Percentiles rank a stretch among this genome's conserved stretches.
Conservation (phyloP, 2,329 filamentous ascomycete genomes). For the Lasiodiplodia hormozganensis region DNA sequence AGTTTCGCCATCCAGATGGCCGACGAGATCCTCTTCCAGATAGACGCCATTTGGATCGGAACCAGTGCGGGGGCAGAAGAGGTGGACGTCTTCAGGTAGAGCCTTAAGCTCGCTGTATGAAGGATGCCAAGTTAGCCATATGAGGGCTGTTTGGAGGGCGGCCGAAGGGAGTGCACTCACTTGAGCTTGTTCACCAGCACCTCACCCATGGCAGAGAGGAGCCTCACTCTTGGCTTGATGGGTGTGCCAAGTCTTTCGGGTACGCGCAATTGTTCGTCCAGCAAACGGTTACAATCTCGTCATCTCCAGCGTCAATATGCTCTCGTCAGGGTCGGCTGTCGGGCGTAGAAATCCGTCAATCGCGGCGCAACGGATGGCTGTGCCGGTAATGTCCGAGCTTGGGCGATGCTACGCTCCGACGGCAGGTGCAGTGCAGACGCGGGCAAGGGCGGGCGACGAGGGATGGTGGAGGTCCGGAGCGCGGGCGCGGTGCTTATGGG, state of each 20-base stretch:
- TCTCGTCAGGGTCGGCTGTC: not conserved
- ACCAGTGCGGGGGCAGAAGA: conserved; percentile 55
- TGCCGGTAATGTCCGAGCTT: not conserved
- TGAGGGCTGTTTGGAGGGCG: not conserved
- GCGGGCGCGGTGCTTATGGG: conserved; percentile 12
- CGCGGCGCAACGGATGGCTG: not conserved
- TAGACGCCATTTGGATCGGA: conserved; percentile 44
- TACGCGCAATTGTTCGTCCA: not conserved
- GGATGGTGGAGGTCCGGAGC: not conserved
- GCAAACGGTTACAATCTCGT: not conserved
- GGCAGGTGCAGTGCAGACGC: not conserved
- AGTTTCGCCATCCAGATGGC: conserved; percentile 39
- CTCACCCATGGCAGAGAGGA: conserved; percentile 23
- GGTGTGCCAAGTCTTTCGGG: not conserved
- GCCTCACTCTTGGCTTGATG: not conserved
- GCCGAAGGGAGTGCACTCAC: not conserved
- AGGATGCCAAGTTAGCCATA: not conserved
- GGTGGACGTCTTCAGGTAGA: conserved; percentile 50
- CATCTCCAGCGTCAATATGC: conserved; percentile 13
- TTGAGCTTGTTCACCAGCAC: conserved; percentile 27
- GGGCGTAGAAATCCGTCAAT: not conserved
- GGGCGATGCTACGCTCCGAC: not conserved
- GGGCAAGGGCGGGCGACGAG: not conserved
- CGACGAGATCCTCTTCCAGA: conserved; percentile 54
- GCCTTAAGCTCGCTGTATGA: conserved; percentile 44